A percentile compares a stretch with the other conserved stretches of the same genome.
These are phyloP conservation scores for Thermoascus crustaceus DNA, from an alignment of 2,329 filamentous ascomycete species.

Conservation along the genomic window DNA sequence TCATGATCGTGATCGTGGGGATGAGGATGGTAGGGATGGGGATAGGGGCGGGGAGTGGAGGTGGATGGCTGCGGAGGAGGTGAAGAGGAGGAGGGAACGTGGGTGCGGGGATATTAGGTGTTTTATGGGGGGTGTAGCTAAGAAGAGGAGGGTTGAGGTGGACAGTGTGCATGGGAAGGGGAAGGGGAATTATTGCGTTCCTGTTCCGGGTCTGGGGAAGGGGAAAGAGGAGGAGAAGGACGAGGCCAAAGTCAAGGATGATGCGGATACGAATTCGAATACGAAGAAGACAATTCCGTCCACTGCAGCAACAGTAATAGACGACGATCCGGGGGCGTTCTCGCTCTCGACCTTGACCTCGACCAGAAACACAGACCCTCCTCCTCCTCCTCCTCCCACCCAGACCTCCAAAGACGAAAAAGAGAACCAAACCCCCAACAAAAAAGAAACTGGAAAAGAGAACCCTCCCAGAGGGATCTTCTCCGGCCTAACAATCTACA, in stretches of 20 bases:
- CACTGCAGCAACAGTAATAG: too few species aligned
- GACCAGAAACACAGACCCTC: not conserved
- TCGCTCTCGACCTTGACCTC: too few species aligned
- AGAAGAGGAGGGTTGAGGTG: conserved; percentile 27
- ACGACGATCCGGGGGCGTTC: too few species aligned
- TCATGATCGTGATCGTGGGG: conserved; percentile 57
- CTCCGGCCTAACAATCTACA: conserved; percentile 63
- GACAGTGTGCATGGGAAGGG: conserved; percentile 12
- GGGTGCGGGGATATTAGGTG: conserved; percentile 36
- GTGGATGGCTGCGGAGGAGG: conserved; percentile 29
- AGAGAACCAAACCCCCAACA: not conserved
- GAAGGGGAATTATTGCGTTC: conserved; percentile 6
- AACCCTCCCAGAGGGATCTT: conserved; percentile 50
- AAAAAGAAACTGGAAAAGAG: not conserved
- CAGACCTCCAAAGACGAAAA: not conserved
- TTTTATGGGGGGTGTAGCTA: conserved; percentile 41
- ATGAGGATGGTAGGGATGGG: conserved; percentile 48
- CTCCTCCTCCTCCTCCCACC: not conserved
- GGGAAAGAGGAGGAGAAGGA: conserved; percentile 8
- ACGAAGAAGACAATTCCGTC: too few species aligned
- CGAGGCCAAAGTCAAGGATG: conserved; percentile 1
- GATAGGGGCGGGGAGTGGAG: conserved; percentile 46
- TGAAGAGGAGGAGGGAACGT: conserved; percentile 15
- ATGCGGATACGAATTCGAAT: too few species aligned
- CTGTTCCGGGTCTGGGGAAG: not conserved